Evolutionary conservation across 768 basidiomycete species (phyloP).

Genomic region (Cyclocybe aegerita): DNA sequence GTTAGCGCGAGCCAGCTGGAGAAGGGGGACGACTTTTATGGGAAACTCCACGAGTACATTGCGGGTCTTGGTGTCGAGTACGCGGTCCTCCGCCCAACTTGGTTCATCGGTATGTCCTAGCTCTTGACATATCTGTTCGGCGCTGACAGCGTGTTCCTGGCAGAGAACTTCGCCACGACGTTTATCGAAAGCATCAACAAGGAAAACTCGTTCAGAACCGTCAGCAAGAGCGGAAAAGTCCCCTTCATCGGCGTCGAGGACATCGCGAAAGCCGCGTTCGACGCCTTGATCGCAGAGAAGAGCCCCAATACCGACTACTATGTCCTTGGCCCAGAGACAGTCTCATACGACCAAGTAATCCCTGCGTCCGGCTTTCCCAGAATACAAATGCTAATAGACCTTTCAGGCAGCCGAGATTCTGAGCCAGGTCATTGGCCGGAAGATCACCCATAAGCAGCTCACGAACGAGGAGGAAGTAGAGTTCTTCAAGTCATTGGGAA

Average conservation of each 20-base stretch:
- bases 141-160: not conserved
- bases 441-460: no score
- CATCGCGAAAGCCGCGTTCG: conserved; percentile 19
- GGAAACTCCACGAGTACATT: conserved; percentile 28
- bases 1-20: conserved; percentile 20
- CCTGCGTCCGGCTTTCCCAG: no score
- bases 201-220: conserved; percentile 12
- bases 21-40: conserved; percentile 16
- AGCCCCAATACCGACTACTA: no score
- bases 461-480: no score
- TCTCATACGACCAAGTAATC: no score
- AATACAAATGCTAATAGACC: no score
- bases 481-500: no score
- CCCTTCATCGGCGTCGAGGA: conserved; percentile 21
- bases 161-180: not conserved
- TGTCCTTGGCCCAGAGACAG: no score
- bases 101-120: conserved; percentile 23
- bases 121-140: not conserved
- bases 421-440: no score
- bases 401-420: conserved; percentile 14
- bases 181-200: no score
- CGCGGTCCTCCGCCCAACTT: conserved; percentile 26
- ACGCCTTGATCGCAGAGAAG: no score
- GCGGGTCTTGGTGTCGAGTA: conserved; percentile 22
- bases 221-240: conserved; percentile 15